A percentile compares a stretch with the other conserved stretches of the same genome.
Conservation (phyloP, 1,139 yeast species). For the Debaryomyces psychrophilus region DNA sequence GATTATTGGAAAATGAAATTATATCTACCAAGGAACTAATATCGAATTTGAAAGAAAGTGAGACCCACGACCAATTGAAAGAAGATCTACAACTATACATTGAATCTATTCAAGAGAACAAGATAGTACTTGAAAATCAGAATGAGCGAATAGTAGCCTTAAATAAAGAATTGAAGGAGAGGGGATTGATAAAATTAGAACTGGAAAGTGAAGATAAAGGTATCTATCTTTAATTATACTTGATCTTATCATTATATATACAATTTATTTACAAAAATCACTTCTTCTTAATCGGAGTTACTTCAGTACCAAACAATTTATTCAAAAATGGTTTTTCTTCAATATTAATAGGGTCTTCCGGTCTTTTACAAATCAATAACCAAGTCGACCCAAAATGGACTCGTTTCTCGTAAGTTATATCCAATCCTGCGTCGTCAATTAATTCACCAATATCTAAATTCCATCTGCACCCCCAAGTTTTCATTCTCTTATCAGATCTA, state of each 20-base stretch:
- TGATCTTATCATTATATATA: constrained; percentile 15
- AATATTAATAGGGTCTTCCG: constrained; percentile 57
- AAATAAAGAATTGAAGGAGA: constrained; percentile 27
- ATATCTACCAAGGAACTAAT: constrained; percentile 16
- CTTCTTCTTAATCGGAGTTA: constrained; percentile 29
- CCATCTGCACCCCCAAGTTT: constrained; percentile 98
- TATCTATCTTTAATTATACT: constrained; percentile 17
- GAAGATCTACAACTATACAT: constrained; percentile 32
- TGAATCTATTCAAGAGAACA: constrained; percentile 38
- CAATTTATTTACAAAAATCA: constrained; percentile 16
- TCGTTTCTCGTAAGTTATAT: constrained; percentile 75
- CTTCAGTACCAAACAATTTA: constrained; percentile 46
- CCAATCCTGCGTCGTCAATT: constrained; percentile 81
- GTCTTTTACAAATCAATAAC: constrained; percentile 75
- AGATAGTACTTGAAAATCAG: constrained; percentile 34
- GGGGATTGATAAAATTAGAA: constrained; percentile 26
- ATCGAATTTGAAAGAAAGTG: constrained; percentile 13
- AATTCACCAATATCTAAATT: constrained; percentile 89
- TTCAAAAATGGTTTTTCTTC: constrained; percentile 50
- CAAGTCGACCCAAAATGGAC: constrained; percentile 95
- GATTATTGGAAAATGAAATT: constrained; percentile 32
- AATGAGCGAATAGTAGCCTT: constrained; percentile 25
- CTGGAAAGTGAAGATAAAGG: constrained; percentile 14
- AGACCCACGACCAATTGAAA: constrained; percentile 16
- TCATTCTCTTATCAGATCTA: constrained; percentile 79